Evolutionary conservation across 2,329 filamentous ascomycete genomes (phyloP).

Genomic region (Cladophialophora yegresii): DNA sequence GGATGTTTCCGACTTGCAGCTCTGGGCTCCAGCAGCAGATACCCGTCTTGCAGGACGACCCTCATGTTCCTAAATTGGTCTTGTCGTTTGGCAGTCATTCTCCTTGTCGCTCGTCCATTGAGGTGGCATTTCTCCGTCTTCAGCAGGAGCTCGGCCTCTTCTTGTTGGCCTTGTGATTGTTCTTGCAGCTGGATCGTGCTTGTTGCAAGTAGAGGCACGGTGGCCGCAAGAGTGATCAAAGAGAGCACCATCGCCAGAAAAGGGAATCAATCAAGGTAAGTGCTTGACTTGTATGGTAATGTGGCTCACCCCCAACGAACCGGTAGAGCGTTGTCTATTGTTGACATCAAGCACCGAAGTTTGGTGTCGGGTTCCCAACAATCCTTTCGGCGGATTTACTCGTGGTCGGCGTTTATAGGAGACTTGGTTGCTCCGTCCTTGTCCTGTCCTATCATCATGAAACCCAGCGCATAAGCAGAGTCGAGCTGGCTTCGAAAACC

Average conservation of each 20-base stretch:
- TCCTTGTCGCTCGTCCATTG: constrained; percentile 12
- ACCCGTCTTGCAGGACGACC: constrained; percentile 22
- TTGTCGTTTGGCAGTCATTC: constrained; percentile 24
- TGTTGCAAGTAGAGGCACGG: constrained; percentile 28
- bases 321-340: neutral
- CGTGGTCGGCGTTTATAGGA: neutral
- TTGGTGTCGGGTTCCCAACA: neutral
- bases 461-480: neutral
- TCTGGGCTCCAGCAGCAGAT: constrained; percentile 17
- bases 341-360: neutral
- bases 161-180: constrained; percentile 18
- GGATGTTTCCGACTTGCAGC: constrained; percentile 10
- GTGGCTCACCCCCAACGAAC: neutral
- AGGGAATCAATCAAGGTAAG: neutral
- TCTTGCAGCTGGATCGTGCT: constrained; percentile 29
- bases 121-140: constrained; percentile 32
- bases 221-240: constrained; percentile 27
- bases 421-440: neutral
- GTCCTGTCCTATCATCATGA: neutral
- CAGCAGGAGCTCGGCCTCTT: constrained; percentile 14
- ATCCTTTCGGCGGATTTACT: neutral
- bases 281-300: neutral
- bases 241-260: constrained; percentile 25
- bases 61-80: constrained; percentile 17
- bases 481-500: neutral